These are phyloP conservation scores for Saprolegnia diclina DNA, from an alignment of 352 stramenopile genomes.

Conservation along the genomic window DNA sequence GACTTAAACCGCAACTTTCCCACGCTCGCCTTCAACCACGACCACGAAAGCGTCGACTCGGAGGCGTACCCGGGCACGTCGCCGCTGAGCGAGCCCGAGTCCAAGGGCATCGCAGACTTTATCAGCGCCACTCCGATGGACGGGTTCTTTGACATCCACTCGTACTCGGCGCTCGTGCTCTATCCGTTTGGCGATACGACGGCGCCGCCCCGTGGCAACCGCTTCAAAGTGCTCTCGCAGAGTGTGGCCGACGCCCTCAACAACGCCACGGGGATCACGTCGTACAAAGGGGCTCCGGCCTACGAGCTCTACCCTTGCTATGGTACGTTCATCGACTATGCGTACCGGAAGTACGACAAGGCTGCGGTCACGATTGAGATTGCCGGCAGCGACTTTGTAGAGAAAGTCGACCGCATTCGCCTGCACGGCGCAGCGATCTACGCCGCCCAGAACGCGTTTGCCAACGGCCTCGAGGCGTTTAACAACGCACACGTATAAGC, in stretches of 20 bases:
- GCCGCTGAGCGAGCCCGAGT: constrained; percentile 35
- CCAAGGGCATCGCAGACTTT: constrained; percentile 31
- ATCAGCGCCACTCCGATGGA: constrained; percentile 30
- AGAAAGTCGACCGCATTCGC: constrained; percentile 29
- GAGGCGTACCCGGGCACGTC: constrained; percentile 33
- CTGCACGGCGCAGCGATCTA: constrained; percentile 31
- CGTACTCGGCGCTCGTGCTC: constrained; percentile 32
- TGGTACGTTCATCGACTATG: constrained; percentile 34
- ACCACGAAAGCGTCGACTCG: constrained; percentile 23
- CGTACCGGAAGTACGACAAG: constrained; percentile 35
- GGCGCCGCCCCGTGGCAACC: neutral
- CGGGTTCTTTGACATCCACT: constrained; percentile 32
- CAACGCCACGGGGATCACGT: neutral
- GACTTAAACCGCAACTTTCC: constrained; percentile 76
- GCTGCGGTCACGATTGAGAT: constrained; percentile 34
- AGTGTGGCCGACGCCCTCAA: neutral
- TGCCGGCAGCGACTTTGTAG: constrained; percentile 31
- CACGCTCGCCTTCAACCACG: constrained; percentile 32
- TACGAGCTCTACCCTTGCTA: constrained; percentile 32
- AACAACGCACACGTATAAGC: neutral
- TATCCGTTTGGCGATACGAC: constrained; percentile 28
- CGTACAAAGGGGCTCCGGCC: constrained; percentile 31
- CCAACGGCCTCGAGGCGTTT: neutral
- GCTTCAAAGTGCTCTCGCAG: neutral
- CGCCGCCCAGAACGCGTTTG: constrained; percentile 9